These are phyloP conservation scores for Penicillium psychrofluorescens DNA, from an alignment of 495 filamentous ascomycete genomes.

Conservation along the genomic window DNA sequence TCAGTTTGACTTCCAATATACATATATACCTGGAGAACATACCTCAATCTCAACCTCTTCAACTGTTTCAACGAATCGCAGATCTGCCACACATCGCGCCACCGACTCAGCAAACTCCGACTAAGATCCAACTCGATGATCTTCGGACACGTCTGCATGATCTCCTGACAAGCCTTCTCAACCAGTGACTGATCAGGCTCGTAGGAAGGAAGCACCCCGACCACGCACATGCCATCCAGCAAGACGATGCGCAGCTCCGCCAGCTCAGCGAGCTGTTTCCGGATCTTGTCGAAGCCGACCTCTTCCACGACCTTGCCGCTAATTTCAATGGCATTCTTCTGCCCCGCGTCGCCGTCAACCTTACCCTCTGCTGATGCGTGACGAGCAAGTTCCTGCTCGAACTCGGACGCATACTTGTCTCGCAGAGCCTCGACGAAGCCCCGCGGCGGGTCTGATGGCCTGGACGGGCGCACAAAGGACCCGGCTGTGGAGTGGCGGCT, in stretches of 20 bases:
- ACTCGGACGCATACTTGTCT: slow-evolving; percentile 71
- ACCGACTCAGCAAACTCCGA: slow-evolving; percentile 67
- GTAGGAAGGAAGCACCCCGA: slow-evolving; percentile 25
- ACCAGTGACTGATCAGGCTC: slow-evolving; percentile 23
- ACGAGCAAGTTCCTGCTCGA: slow-evolving; percentile 14
- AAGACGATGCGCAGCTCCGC: slow-evolving; percentile 72
- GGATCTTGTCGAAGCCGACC: slow-evolving; percentile 91
- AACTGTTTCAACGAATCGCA: slow-evolving; percentile 58
- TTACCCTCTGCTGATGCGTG: slow-evolving; percentile 9
- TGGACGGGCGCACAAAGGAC: slow-evolving; percentile 78
- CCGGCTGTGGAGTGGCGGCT: slow-evolving; percentile 62
- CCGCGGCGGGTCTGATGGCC: slow-evolving; percentile 55
- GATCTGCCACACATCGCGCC: slow-evolving; percentile 59
- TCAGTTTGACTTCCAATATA: slow-evolving; percentile 5
- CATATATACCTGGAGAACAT: slow-evolving; percentile 11
- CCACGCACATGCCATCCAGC: slow-evolving; percentile 66
- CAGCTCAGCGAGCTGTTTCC: slow-evolving; percentile 67
- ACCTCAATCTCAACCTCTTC: slow-evolving; percentile 65
- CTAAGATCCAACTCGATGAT: slow-evolving; percentile 82
- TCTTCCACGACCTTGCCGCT: slow-evolving; percentile 88
- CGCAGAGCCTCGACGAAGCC: slow-evolving; percentile 74
- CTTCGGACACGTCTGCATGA: slow-evolving; percentile 41
- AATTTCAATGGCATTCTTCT: slow-evolving; percentile 53
- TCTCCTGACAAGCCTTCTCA: slow-evolving; percentile 15
- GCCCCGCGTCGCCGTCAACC: slow-evolving; percentile 13